Evolutionary conservation across 306 rosid genomes (phyloP).

Genomic region (Inga laurina): DNA sequence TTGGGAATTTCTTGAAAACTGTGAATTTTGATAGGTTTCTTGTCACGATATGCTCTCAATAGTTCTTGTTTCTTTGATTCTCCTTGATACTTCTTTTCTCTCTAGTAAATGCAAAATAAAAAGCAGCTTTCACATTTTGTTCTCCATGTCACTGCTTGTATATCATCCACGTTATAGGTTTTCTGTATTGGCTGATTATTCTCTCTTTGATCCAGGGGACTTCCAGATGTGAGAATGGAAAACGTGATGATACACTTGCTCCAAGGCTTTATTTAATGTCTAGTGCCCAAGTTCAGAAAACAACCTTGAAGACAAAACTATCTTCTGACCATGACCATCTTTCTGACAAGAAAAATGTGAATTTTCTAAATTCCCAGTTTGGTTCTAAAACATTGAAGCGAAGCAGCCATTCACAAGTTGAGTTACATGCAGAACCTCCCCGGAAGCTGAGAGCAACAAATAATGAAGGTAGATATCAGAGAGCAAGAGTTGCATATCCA

Average conservation of each 20-base stretch:
- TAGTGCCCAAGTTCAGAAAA: conserved; percentile 48
- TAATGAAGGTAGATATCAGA: conserved; percentile 52
- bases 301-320: conserved; percentile 40
- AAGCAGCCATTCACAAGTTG: conserved; percentile 54
- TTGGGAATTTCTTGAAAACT: conserved; percentile 5
- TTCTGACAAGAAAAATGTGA: conserved; percentile 37
- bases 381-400: conserved; percentile 60
- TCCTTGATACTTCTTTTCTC: background rate
- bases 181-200: conserved; percentile 29
- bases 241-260: conserved; percentile 31
- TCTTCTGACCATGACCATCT: conserved; percentile 31
- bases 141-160: conserved; percentile 21
- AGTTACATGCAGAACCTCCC: conserved; percentile 53
- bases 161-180: conserved; percentile 23
- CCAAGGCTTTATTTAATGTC: conserved; percentile 35
- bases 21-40: background rate
- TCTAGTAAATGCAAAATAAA: background rate
- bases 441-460: conserved; percentile 60
- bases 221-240: conserved; percentile 47
- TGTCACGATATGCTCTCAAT: conserved; percentile 28
- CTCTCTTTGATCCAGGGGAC: conserved; percentile 56
- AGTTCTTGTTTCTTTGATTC: background rate
- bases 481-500: conserved; percentile 46
- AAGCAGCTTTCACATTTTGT: conserved; percentile 16
- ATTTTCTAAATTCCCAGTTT: conserved; percentile 37